Conservation (phyloP, 805 yeast genomes). For the Candida pseudofarinosa region DNA sequence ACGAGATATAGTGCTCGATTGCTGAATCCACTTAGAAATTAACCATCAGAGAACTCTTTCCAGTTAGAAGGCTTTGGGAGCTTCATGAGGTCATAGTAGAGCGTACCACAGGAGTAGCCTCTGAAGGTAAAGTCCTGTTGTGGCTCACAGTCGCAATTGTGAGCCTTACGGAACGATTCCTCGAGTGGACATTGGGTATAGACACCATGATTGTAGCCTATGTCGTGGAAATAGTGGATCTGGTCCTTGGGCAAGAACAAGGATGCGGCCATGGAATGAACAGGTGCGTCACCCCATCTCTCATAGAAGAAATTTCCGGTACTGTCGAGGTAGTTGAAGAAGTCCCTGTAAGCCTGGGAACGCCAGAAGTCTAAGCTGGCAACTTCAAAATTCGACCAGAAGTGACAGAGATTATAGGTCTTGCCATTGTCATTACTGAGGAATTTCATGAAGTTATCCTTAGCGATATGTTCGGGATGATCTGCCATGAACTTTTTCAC, state of each 20-base stretch:
- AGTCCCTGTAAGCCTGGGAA: slow-evolving; percentile 61
- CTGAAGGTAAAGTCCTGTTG: slow-evolving; percentile 55
- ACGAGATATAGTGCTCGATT: no score
- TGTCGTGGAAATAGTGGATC: slow-evolving; percentile 71
- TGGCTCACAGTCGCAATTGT: slow-evolving; percentile 66
- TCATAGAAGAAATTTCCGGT: slow-evolving; percentile 83
- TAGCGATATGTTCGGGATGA: slow-evolving; percentile 57
- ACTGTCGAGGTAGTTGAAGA: slow-evolving; percentile 69
- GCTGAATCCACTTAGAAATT: not conserved
- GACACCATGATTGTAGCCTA: slow-evolving; percentile 77
- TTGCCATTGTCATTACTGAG: slow-evolving; percentile 65
- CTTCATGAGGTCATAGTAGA: slow-evolving; percentile 28
- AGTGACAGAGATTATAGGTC: slow-evolving; percentile 77
- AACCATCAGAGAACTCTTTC: slow-evolving; percentile 10
- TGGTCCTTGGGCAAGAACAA: slow-evolving; percentile 66
- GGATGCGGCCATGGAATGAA: slow-evolving; percentile 86
- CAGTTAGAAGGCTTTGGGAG: slow-evolving; percentile 28
- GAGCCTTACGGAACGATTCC: slow-evolving; percentile 42
- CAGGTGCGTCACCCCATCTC: slow-evolving; percentile 88
- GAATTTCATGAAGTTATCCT: slow-evolving; percentile 66
- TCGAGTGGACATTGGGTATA: slow-evolving; percentile 72
- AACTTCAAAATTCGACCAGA: slow-evolving; percentile 89
- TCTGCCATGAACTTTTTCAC: slow-evolving; percentile 62
- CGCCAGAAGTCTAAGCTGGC: slow-evolving; percentile 75
- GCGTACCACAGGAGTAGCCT: slow-evolving; percentile 29